Percentiles rank a stretch among this genome's conserved stretches.
Evolutionary conservation across 768 basidiomycete species (phyloP).

Genomic region (Termitomyces sp.): DNA sequence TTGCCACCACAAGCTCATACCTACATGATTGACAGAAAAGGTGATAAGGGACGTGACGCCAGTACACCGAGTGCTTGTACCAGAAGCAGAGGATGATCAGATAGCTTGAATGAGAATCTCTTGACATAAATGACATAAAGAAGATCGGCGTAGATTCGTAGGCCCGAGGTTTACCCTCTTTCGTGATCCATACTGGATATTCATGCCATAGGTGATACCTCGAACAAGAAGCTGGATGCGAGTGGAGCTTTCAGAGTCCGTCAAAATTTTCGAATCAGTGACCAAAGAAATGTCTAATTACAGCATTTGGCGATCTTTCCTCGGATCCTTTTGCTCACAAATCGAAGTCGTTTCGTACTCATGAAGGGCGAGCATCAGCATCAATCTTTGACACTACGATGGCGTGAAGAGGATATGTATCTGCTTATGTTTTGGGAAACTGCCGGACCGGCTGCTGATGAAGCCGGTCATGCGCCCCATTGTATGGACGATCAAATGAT

Average conservation of each 20-base stretch:
- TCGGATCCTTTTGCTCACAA: neutral
- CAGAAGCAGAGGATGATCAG: neutral
- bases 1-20: neutral
- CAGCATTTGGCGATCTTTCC: neutral
- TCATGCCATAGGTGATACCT: neutral
- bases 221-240: neutral
- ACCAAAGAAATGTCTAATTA: neutral
- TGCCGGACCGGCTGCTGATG: neutral
- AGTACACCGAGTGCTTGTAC: neutral
- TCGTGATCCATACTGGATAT: neutral
- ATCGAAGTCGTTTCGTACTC: neutral
- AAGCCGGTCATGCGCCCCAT: slow-evolving; percentile 1
- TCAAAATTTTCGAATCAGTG: neutral
- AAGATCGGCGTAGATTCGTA: neutral
- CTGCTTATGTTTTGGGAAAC: neutral
- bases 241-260: neutral
- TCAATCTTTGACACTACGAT: neutral
- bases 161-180: neutral
- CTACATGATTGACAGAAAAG: neutral
- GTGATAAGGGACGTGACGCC: neutral
- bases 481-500: neutral
- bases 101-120: neutral
- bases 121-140: neutral
- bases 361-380: too few relatives aligned
- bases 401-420: neutral